These are phyloP conservation scores for Cryptosporidium parvum DNA, from an alignment of 169 alveolate genomes.

Conservation along the genomic window DNA sequence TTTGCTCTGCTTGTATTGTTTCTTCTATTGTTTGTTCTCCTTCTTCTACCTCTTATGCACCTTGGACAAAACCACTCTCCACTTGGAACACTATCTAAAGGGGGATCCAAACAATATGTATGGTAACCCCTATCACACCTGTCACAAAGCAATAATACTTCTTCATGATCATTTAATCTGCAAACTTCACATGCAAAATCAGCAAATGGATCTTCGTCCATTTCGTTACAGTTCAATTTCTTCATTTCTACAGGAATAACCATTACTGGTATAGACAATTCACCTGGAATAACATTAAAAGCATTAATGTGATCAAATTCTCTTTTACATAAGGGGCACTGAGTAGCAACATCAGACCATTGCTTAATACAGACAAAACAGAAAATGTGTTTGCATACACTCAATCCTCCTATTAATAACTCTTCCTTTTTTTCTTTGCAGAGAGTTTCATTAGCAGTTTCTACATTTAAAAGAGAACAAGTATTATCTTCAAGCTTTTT, in stretches of 20 bases:
- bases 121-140: conserved; percentile 83
- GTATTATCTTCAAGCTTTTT: conserved; percentile 4
- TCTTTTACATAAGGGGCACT: conserved; percentile 59
- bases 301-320: conserved; percentile 63
- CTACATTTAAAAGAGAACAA: background rate
- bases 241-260: conserved; percentile 32
- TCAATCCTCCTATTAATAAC: conserved; percentile 45
- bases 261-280: conserved; percentile 38
- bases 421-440: background rate
- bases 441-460: background rate
- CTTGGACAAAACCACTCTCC: conserved; percentile 83
- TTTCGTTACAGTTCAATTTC: conserved; percentile 34
- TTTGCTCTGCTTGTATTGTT: conserved; percentile 1
- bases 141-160: conserved; percentile 79
- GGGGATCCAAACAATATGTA: conserved; percentile 80
- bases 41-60: conserved; percentile 74
- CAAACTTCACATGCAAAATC: conserved; percentile 72
- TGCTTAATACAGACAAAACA: conserved; percentile 60
- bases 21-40: conserved; percentile 23
- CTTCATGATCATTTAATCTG: conserved; percentile 68
- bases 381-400: conserved; percentile 53
- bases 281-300: conserved; percentile 32
- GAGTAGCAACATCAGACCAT: conserved; percentile 70
- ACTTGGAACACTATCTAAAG: conserved; percentile 80
- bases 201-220: conserved; percentile 70